Evolutionary conservation across 257 asterid species (phyloP).

Genomic region (Lavandula angustifolia): DNA sequence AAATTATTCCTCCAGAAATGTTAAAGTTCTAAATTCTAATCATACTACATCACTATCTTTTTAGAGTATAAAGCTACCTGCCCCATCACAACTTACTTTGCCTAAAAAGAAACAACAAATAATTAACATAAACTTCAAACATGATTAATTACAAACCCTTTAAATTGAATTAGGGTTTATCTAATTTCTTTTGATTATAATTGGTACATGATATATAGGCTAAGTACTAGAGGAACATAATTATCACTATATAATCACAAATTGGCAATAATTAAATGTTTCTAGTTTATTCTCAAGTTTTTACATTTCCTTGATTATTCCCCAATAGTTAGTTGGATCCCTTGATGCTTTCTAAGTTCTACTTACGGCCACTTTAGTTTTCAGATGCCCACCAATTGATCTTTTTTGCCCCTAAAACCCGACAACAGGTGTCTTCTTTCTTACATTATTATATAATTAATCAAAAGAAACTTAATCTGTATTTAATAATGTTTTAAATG

Average conservation of each 20-base stretch:
- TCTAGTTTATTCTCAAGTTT: background rate
- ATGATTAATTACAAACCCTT: background rate
- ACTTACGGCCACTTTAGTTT: conserved; percentile 41
- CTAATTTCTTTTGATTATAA: conserved; percentile 4
- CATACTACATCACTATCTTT: conserved; percentile 31
- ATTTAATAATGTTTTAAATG: too few species aligned
- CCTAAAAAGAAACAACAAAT: background rate
- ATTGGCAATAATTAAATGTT: conserved; percentile 2
- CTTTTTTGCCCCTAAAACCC: too few species aligned
- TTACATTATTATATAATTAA: too few species aligned
- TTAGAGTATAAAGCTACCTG: conserved; percentile 33
- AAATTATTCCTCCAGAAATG: conserved; percentile 33
- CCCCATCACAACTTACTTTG: conserved; percentile 38
- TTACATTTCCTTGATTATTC: conserved; percentile 9
- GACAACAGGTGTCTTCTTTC: too few species aligned
- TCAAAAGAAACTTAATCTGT: too few species aligned
- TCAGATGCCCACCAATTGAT: conserved; percentile 61
- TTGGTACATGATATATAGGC: background rate
- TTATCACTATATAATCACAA: conserved; percentile 5
- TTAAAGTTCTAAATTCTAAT: conserved; percentile 32
- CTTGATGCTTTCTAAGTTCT: conserved; percentile 48
- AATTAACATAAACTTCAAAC: background rate
- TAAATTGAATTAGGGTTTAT: conserved; percentile 1
- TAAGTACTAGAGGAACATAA: background rate
- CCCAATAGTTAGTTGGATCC: conserved; percentile 41